A percentile compares a stretch with the other conserved stretches of the same genome.
Conservation (phyloP, 495 filamentous ascomycete genomes). For the Penicillium paradoxum region DNA sequence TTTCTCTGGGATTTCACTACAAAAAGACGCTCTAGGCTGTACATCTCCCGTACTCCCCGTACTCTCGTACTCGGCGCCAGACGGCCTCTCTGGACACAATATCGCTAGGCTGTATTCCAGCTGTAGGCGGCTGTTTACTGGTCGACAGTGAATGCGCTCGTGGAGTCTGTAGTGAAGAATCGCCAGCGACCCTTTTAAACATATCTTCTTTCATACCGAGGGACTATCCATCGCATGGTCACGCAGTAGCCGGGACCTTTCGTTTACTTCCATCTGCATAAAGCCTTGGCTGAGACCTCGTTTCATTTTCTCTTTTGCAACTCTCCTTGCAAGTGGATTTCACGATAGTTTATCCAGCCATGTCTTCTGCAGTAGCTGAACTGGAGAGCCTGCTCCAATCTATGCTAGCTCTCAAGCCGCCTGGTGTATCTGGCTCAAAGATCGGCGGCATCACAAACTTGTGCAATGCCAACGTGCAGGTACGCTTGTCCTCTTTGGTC, state of each 20-base stretch:
- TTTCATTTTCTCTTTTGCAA: conserved; percentile 3
- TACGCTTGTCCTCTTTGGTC: conserved; percentile 44
- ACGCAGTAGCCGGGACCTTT: conserved; percentile 5
- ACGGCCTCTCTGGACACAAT: conserved; percentile 21
- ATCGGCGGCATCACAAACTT: conserved; percentile 79
- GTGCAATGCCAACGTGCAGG: conserved; percentile 89
- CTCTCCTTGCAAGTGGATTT: conserved; percentile 7
- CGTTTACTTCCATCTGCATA: neutral
- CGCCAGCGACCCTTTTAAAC: conserved; percentile 26
- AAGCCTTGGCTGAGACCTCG: neutral
- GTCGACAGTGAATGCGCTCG: conserved; percentile 33
- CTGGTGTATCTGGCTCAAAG: conserved; percentile 87
- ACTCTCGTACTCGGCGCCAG: conserved; percentile 28
- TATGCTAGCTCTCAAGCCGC: conserved; percentile 85
- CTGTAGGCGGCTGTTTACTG: conserved; percentile 40
- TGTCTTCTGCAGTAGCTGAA: conserved; percentile 83
- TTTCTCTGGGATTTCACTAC: conserved; percentile 18
- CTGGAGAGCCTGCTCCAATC: conserved; percentile 85
- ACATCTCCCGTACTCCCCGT: conserved; percentile 29
- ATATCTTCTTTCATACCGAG: conserved; percentile 6
- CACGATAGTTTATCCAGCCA: conserved; percentile 29
- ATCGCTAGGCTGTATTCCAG: conserved; percentile 44
- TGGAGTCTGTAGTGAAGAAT: conserved; percentile 42
- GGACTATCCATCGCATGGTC: neutral
- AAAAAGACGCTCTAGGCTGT: conserved; percentile 28